Base-by-base conservation (phyloP, 2,329 filamentous ascomycete genomes). In the Cytospora chrysosperma region DNA sequence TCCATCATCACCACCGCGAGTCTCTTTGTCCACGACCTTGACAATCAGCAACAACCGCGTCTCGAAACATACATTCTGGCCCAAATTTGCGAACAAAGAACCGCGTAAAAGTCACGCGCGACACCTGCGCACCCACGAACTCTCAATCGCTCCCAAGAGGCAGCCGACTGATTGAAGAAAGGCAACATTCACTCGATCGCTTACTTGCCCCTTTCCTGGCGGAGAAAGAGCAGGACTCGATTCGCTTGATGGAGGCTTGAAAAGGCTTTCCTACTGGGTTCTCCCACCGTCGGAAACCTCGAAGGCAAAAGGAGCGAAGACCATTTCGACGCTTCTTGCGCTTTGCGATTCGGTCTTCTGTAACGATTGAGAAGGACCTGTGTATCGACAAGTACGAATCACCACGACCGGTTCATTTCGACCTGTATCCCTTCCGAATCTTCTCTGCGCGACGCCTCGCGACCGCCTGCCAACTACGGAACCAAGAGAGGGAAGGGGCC, bases 1-100 rank as follows among this genome's bases (percentile, higher is more conserved):
- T 37, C 32, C 59, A 61, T 61, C 59, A 55, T 53, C 59, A 61
- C 59, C 30, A 55, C 51, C 27, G 49, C 51, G 59, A 55, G 54
- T 53, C 51, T 55, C 59, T 55, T 55, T 61, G 51, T 61, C 59
- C 26, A 49, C 17, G 21, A 49, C 40, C 59, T 21, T 47, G 40
- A 37, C 51, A n/a, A 37, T 40, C 59, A 55, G 30, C 43, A 47
- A 47, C 43, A n/a, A 56, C 51, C 51, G 26, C 54, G 59, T 61
- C 51, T 52, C 59, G n/a, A 55, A n/a, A 21, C 51, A 37, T 30
- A 26, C 26, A 40, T 61, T 55, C 49, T 15, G 51, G 40, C 54
- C 52, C 51, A 55, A 49, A 28, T 5, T 43, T 17, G 27, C 43
- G 59, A 24, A 19, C 59, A 40, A 61, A n/a, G 17, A 34, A 13